Evolutionary conservation across 2,329 filamentous ascomycete species (phyloP), one percentile per base, ranked within the genome.

Genomic region (Chrysoporthe cubensis): DNA sequence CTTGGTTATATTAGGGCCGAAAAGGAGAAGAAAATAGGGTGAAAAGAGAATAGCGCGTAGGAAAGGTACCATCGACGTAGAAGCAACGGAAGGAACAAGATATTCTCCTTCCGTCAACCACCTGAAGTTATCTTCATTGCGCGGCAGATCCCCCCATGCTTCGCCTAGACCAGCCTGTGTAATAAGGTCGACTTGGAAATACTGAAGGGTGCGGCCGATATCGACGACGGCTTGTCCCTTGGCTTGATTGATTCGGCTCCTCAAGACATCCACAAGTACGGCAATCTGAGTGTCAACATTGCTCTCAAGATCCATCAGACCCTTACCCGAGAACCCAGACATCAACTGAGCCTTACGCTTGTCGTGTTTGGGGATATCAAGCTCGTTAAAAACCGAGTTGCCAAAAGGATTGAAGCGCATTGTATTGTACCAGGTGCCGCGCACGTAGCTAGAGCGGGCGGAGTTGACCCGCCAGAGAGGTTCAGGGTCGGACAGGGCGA

Each of bases 321-420:
- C 74, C 58, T 73, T 74, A 4, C 76, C 75, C 1, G 74, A 69
- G 54, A 75, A 77, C 3, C 72, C 74, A 2, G 66, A 40, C 2
- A 65, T 67, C 9, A 77, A n/a, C 42, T 72, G 72, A 9, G 75
- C 73, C 66, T 76, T 77, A 14, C 73, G 72, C 52, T 70, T 70
- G 64, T 76, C 75, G 60, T 77, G 76, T 9, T 48, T 66, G 16
- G 66, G 64, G 2, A 72, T 75, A 58, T 74, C 65, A 11, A 66
- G 65, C 54, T 75, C 71, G 6, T 72, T 75, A 3, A 76, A 50
- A 1, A 77, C 70, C 42, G 61, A 74, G 13, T 74, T 57, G 26
- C 71, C 74, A 4, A 73, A 73, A 8, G 74, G 75, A 44, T 77
- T 73, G 59, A 76, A 72, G 44, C 71, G 69, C 43, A 72, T 66